Conservation (phyloP, 2,329 filamentous ascomycete species). For the Colletotrichum simmondsii region DNA sequence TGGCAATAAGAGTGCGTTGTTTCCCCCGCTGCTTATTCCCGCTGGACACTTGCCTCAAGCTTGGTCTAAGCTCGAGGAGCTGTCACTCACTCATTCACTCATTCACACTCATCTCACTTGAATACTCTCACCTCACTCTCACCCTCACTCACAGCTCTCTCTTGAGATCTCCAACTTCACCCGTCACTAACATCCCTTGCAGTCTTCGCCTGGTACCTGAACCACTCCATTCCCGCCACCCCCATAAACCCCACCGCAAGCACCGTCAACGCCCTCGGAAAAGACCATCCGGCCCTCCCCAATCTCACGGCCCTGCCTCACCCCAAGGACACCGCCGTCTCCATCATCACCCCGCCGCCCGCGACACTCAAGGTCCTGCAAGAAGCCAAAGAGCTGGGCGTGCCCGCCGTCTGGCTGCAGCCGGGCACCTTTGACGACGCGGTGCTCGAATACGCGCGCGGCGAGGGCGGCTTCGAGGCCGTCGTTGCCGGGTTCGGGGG, state of each 20-base stretch:
- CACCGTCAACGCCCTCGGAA: slow-evolving; percentile 63
- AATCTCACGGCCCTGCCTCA: slow-evolving; percentile 73
- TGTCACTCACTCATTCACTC: background rate
- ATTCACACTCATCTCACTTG: background rate
- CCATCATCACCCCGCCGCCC: slow-evolving; percentile 86
- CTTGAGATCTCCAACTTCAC: background rate
- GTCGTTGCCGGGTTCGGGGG: slow-evolving; percentile 76
- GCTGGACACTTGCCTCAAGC: background rate
- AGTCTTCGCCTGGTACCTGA: slow-evolving; percentile 93
- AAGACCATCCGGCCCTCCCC: slow-evolving; percentile 71
- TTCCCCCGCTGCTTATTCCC: background rate
- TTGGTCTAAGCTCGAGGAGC: background rate
- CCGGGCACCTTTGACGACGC: slow-evolving; percentile 87
- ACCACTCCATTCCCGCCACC: slow-evolving; percentile 78
- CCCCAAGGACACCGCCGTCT: slow-evolving; percentile 79
- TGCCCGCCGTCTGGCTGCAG: slow-evolving; percentile 87
- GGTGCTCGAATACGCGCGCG: slow-evolving; percentile 75
- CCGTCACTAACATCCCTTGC: slow-evolving; percentile 8
- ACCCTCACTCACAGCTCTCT: background rate
- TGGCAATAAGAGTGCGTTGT: slow-evolving; percentile 81
- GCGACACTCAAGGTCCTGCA: slow-evolving; percentile 80
- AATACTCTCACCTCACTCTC: background rate
- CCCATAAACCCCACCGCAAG: slow-evolving; percentile 83
- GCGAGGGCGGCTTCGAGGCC: slow-evolving; percentile 71
- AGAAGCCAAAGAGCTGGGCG: slow-evolving; percentile 79